Percentiles rank a stretch among this genome's conserved stretches.
Evolutionary conservation across 2,329 filamentous ascomycete species (phyloP).

Genomic region (Alternaria incomplexa): DNA sequence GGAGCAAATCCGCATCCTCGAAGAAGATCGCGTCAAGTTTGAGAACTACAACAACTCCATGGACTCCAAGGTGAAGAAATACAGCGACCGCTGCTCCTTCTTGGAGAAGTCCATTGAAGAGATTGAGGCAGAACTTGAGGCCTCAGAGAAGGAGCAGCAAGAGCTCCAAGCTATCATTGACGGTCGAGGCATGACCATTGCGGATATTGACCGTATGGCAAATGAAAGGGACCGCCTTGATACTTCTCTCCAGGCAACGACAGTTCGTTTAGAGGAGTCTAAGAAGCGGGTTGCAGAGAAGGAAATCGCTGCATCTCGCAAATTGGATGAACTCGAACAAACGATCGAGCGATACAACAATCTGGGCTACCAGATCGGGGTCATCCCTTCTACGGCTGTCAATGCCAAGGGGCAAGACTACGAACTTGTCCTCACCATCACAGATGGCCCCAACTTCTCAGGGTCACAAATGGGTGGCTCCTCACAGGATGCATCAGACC

Average conservation of each 20-base stretch:
- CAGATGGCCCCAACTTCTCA: constrained; percentile 75
- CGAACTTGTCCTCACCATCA: constrained; percentile 83
- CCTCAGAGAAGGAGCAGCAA: constrained; percentile 77
- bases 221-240: constrained; percentile 93
- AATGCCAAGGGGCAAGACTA: constrained; percentile 87
- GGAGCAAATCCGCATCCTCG: constrained; percentile 88
- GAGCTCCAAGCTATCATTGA: constrained; percentile 86
- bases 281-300: constrained; percentile 84
- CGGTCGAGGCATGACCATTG: constrained; percentile 91
- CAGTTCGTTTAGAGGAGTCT: constrained; percentile 78
- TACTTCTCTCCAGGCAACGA: constrained; percentile 79
- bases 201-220: constrained; percentile 99
- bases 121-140: constrained; percentile 83
- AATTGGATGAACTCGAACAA: constrained; percentile 90
- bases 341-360: constrained; percentile 92
- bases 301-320: constrained; percentile 83
- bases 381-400: constrained; percentile 82
- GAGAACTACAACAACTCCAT: constrained; percentile 91
- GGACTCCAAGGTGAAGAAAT: constrained; percentile 85
- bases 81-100: constrained; percentile 78
- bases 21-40: constrained; percentile 93
- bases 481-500: constrained; percentile 63
- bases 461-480: constrained; percentile 57
- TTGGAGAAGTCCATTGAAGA: constrained; percentile 88
- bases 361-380: constrained; percentile 87